Evolutionary conservation across 2,329 filamentous ascomycete species (phyloP), one percentile per base, ranked within the genome.

Genomic region (Bisporella sp.): DNA sequence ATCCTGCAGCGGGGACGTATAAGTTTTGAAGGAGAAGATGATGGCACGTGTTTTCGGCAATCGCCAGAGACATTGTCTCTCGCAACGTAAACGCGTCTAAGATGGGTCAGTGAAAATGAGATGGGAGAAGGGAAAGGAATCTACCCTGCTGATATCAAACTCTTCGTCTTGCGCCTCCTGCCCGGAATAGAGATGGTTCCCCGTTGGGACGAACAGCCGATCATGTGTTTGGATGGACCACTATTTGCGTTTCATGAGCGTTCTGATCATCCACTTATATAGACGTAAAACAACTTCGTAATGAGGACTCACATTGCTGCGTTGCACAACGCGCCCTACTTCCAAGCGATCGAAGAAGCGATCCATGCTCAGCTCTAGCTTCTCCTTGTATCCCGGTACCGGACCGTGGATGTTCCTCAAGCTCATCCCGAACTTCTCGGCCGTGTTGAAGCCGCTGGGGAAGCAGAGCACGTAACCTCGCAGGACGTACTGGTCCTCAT

Each of bases 1-100:
- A 46, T 79, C 70, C 39, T 58, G 57, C 6, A 85, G 62, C 1
- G 72, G 71, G 63, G 84, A 83, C 51, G 73, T 66, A 63, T 82
- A 84, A 12, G 81, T 84, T 64, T 83, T 81, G 62, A 84, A 79
- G 0, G 70, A 72, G 65, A 85, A 85, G 0, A 83, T 71, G 21
- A 84, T 46, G 6, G 78, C 79, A 47, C 70, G 68, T 0, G 71
- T 76, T 45, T 65, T 55, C 4, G 78, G 78, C 30, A 85, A 62
- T 1, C 81, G 71, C 66, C 83, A 79, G 33, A 85, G 63, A 1
- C 78, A 81, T 68, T 85, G 81, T 32, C 79, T 68, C 64, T 85
- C 81, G 55, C 72, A 77, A 4, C 81, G 69, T 28, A 85, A 48
- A 39, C 70, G 64, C 0, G 72, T 74, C 71, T 66, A 35, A 1